Conservation (phyloP, 768 basidiomycete genomes). For the Amanita jacksonii region DNA sequence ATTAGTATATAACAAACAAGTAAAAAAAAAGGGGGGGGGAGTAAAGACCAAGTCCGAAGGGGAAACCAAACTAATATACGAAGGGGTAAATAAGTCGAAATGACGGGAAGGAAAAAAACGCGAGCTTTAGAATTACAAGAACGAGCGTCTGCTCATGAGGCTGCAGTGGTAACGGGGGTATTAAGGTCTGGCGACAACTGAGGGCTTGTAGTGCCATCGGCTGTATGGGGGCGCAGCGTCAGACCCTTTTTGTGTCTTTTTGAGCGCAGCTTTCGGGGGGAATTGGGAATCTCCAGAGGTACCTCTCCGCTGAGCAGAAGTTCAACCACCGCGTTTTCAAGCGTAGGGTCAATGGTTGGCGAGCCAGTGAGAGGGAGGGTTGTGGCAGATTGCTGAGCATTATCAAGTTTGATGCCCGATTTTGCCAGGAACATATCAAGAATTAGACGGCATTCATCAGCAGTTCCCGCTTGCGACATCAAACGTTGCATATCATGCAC, state of each 20-base stretch:
- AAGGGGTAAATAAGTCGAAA: too few species aligned
- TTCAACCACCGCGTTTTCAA: constrained; percentile 47
- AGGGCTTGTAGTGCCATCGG: background rate
- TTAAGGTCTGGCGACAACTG: background rate
- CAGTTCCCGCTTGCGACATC: constrained; percentile 58
- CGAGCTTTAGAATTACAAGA: too few species aligned
- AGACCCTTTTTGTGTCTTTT: constrained; percentile 5
- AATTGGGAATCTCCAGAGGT: constrained; percentile 1
- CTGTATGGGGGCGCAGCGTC: constrained; percentile 4
- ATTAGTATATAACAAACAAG: too few species aligned
- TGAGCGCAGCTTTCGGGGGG: constrained; percentile 2
- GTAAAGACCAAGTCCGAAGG: too few species aligned
- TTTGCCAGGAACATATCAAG: constrained; percentile 74
- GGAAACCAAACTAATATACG: too few species aligned
- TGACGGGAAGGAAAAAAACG: too few species aligned
- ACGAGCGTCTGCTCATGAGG: too few species aligned
- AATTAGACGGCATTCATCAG: constrained; percentile 78
- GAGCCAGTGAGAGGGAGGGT: constrained; percentile 22
- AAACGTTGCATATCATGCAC: constrained; percentile 61
- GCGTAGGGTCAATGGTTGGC: constrained; percentile 17
- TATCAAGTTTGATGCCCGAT: constrained; percentile 30
- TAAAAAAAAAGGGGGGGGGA: too few species aligned
- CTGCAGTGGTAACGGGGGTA: background rate
- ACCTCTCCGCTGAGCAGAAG: constrained; percentile 26
- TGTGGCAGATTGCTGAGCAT: constrained; percentile 21